Evolutionary conservation across 345 rosid species (phyloP).

Genomic region (Jatropha curcas): DNA sequence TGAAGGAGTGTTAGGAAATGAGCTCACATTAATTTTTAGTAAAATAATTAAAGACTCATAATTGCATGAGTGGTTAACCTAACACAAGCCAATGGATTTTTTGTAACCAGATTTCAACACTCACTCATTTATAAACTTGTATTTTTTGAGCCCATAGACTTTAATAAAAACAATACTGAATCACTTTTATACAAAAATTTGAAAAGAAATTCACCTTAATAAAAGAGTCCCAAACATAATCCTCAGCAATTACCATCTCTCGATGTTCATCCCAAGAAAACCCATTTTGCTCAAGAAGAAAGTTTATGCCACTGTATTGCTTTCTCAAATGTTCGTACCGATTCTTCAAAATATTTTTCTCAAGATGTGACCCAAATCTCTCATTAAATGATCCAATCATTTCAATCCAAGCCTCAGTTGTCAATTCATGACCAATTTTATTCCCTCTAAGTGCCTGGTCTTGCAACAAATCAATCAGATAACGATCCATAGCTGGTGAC

Average conservation of each 20-base stretch:
- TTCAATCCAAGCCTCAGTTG: conserved; percentile 40
- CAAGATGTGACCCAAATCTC: conserved; percentile 29
- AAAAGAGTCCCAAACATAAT: conserved; percentile 42
- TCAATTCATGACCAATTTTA: conserved; percentile 35
- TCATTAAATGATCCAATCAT: conserved; percentile 25
- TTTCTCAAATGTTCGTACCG: conserved; percentile 34
- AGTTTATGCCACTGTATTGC: conserved; percentile 32
- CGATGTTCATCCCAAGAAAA: conserved; percentile 47
- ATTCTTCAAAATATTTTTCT: conserved; percentile 25
- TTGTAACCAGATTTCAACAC: too few relatives aligned
- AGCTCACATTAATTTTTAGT: too few relatives aligned
- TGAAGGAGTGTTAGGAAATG: too few relatives aligned
- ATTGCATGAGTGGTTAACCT: too few relatives aligned
- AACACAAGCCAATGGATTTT: too few relatives aligned
- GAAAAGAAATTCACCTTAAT: conserved; percentile 31
- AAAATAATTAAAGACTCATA: too few relatives aligned
- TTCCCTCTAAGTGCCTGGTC: conserved; percentile 47
- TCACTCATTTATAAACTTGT: too few relatives aligned
- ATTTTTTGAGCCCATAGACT: too few relatives aligned
- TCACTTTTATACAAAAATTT: conserved; percentile 3
- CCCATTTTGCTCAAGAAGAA: conserved; percentile 39
- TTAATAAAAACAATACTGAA: not conserved
- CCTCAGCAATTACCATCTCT: conserved; percentile 44
- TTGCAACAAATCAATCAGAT: conserved; percentile 43
- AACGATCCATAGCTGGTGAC: conserved; percentile 36